phyloP scores from a whole-genome alignment of 2,329 filamentous ascomycete genomes.

The Colletotrichum graminicola region DNA sequence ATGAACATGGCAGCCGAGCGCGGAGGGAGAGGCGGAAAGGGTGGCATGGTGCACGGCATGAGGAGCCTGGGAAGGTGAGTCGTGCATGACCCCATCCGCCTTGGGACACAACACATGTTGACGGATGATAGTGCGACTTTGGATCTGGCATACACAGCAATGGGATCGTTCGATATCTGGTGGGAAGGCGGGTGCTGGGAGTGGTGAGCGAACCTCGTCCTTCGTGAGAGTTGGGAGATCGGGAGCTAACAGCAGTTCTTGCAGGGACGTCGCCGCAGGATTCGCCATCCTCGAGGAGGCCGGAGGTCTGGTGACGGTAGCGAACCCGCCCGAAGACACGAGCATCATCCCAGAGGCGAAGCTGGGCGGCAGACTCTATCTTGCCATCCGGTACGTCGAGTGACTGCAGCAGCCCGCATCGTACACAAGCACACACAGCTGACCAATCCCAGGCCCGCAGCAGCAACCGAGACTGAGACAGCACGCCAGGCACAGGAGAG shows the following conservation, averaged over 20 bases:
- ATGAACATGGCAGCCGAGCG: constrained; percentile 79
- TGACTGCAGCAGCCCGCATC: background rate
- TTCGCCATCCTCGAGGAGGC: constrained; percentile 80
- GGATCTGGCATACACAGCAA: constrained; percentile 80
- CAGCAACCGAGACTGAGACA: constrained; percentile 70
- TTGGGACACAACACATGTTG: background rate
- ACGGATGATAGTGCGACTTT: constrained; percentile 70
- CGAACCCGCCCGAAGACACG: constrained; percentile 74
- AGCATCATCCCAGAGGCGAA: constrained; percentile 69
- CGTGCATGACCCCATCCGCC: background rate
- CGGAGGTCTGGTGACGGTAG: constrained; percentile 79
- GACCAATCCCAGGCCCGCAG: constrained; percentile 67
- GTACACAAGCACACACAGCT: constrained; percentile 6
- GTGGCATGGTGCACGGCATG: constrained; percentile 84
- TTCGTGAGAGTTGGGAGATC: constrained; percentile 60
- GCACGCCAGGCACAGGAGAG: constrained; percentile 77
- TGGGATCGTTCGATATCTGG: constrained; percentile 84
- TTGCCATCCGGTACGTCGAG: constrained; percentile 72
- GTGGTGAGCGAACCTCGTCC: constrained; percentile 64
- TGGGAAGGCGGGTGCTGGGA: constrained; percentile 88
- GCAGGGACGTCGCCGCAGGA: constrained; percentile 80
- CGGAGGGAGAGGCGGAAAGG: constrained; percentile 71
- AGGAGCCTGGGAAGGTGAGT: constrained; percentile 72
- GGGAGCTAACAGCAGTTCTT: constrained; percentile 61
- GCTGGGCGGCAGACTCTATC: constrained; percentile 76